Evolutionary conservation across 2,329 filamentous ascomycete genomes (phyloP).

Genomic region (Curvularia hawaiiensis): DNA sequence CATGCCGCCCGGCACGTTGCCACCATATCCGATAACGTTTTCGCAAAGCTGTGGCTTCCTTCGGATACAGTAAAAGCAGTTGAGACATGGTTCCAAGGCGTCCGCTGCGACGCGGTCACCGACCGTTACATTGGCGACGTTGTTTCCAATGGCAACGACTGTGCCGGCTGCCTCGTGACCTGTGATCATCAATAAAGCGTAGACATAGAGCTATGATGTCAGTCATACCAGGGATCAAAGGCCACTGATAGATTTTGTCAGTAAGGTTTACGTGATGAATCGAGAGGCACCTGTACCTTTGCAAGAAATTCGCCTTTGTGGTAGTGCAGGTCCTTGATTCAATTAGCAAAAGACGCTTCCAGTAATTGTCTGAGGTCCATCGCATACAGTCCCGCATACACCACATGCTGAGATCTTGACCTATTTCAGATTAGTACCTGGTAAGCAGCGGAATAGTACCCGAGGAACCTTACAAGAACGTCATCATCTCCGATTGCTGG

Average conservation of each 20-base stretch:
- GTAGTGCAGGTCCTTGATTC: conserved; percentile 28
- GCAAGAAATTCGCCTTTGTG: conserved; percentile 36
- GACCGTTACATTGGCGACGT: conserved; percentile 64
- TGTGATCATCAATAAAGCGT: background rate
- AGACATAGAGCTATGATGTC: background rate
- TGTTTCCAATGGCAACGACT: conserved; percentile 62
- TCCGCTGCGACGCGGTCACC: conserved; percentile 67
- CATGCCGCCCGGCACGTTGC: conserved; percentile 73
- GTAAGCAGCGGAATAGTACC: background rate
- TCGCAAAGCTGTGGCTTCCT: conserved; percentile 72
- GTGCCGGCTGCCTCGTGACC: conserved; percentile 72
- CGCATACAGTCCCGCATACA: conserved; percentile 30
- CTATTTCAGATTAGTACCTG: conserved; percentile 10
- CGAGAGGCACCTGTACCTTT: conserved; percentile 9
- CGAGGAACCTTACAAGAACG: conserved; percentile 22
- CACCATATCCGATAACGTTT: conserved; percentile 69
- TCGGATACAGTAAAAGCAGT: conserved; percentile 75
- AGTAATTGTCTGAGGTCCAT: no score
- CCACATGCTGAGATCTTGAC: conserved; percentile 34
- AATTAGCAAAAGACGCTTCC: background rate
- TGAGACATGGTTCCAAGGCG: conserved; percentile 70
- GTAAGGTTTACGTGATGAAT: background rate
- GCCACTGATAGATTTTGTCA: conserved; percentile 19
- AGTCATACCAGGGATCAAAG: conserved; percentile 29
- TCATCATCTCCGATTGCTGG: conserved; percentile 28